Evolutionary conservation across 1,284 basidiomycete species (phyloP), one percentile per base, ranked within the genome.

Genomic region (Chondrostereum purpureum): DNA sequence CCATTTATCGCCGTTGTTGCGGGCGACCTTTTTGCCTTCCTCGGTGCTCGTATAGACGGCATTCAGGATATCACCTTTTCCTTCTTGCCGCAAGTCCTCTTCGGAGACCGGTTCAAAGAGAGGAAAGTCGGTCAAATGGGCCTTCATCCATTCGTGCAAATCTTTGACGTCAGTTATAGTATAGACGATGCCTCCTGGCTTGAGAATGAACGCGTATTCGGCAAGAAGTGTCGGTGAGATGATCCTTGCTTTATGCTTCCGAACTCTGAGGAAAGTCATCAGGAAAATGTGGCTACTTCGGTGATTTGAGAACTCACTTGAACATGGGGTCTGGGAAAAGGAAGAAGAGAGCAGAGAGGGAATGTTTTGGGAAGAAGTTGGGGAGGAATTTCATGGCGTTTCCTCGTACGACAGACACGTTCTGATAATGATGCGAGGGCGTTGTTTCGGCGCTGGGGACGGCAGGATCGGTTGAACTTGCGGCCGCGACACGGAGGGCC

Each of bases 311-410:
- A 31, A 31, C 27, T 8, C 27, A 77, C 66, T 99, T 99, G 77
- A 99, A 99, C 66, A 99, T 96, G 0, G 96, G 96, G 66, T 99
- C 96, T 23, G 96, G 96, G 66, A 98, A 99, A 50, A 99, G 79
- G 73, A 99, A 98, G 70, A 99, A 99, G 50, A 99, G 77, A 50
- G 96, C 88, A 23, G 85, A 83, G 41, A 97, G 73, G 54, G 96
- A 95, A 50, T 84, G 84, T 60, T 94, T 93, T 10, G 76, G 63
- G 66, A 99, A 97, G 67, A 94, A 98, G 69, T 99, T 99, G 11
- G 94, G 91, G 52, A 98, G 77, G 66, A 98, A 98, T 69, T 99
- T 99, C 95, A 98, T 98, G 38, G 91, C 87, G 65, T 99, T 99
- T 8, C 91, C 92, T 42, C 95, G 87, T 51, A 97, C 87, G 52